Conservation (phyloP, 345 rosid species). For the Aquilaria yunnanensis region DNA sequence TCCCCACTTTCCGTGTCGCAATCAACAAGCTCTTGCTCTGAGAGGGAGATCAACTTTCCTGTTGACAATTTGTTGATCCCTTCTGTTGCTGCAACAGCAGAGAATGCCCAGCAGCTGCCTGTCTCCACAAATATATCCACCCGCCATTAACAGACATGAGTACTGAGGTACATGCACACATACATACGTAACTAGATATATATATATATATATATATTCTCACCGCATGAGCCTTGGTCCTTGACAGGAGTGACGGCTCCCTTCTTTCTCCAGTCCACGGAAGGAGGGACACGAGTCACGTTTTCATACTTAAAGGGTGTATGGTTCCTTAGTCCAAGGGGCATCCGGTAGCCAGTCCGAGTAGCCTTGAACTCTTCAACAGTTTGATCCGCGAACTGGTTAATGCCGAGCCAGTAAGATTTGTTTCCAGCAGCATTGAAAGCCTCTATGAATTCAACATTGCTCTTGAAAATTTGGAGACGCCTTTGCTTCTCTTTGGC, state of each 20-base stretch:
- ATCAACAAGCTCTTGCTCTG: constrained; percentile 15
- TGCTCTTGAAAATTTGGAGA: constrained; percentile 24
- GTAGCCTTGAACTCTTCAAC: constrained; percentile 35
- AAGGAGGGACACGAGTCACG: constrained; percentile 24
- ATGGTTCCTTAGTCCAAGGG: constrained; percentile 12
- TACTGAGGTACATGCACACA: no score
- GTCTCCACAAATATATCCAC: no score
- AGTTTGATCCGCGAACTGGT: constrained; percentile 40
- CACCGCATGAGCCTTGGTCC: constrained; percentile 41
- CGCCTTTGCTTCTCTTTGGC: constrained; percentile 17
- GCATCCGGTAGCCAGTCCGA: constrained; percentile 30
- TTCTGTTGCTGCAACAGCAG: constrained; percentile 9
- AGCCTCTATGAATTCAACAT: constrained; percentile 14
- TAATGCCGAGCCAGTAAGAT: constrained; percentile 33
- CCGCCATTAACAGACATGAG: no score
- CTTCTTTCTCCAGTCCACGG: constrained; percentile 40
- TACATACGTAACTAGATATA: no score
- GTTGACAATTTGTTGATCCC: constrained; percentile 7
- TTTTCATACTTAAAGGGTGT: constrained; percentile 27
- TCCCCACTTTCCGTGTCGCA: constrained; percentile 5
- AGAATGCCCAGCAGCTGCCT: no score
- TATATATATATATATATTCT: no score
- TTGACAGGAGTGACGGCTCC: constrained; percentile 44
- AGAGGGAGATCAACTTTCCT: neutral
- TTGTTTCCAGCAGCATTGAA: constrained; percentile 21